Percentiles rank a stretch among this genome's conserved stretches.
These are phyloP conservation scores for Trypanosomatidae sp. DNA, from an alignment of 208 protist species.

Conservation along the genomic window DNA sequence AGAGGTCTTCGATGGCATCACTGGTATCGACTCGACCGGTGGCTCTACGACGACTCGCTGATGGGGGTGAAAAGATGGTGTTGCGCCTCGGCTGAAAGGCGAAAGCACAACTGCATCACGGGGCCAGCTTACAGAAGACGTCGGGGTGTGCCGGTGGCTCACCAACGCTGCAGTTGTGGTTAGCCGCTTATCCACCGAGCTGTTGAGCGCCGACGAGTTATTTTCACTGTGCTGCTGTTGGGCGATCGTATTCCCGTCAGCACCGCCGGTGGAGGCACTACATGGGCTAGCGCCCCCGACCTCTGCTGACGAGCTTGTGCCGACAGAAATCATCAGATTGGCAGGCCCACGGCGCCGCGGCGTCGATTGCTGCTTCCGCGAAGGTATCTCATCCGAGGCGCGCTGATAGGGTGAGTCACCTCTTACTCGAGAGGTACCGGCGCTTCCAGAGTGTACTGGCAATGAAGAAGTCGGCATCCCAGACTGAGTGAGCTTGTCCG, in stretches of 20 bases:
- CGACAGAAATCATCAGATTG: not conserved
- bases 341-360: not conserved
- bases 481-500: conserved; percentile 1
- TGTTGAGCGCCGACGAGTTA: conserved; percentile 9
- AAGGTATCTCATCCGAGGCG: not conserved
- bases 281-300: not conserved
- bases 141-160: not conserved
- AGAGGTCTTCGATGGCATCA: not conserved
- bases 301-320: not conserved
- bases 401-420: not conserved
- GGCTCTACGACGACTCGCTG: not conserved
- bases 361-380: not conserved
- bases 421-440: not conserved
- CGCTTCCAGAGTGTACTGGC: conserved; percentile 1
- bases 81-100: not conserved
- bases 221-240: conserved; percentile 14
- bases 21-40: not conserved
- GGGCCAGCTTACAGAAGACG: conserved; percentile 1
- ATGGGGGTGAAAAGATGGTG: not conserved
- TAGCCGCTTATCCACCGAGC: conserved; percentile 2
- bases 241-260: conserved; percentile 3
- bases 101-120: not conserved
- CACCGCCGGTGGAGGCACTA: not conserved
- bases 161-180: not conserved
- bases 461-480: not conserved